Evolutionary conservation across 768 basidiomycete species (phyloP).

Genomic region (Phanerodontia chrysosporium): DNA sequence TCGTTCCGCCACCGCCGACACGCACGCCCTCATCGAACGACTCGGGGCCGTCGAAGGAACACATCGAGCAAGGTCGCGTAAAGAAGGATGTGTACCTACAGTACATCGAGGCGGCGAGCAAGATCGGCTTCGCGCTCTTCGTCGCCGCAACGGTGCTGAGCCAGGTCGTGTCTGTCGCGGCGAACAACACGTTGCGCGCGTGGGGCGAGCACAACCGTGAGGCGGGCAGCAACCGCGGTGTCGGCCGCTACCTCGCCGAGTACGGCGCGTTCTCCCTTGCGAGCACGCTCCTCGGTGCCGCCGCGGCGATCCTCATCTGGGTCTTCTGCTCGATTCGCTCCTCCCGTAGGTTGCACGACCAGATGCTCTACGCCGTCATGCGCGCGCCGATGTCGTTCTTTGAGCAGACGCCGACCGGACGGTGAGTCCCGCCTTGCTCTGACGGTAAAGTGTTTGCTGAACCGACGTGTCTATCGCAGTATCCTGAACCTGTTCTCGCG

Average conservation of each 20-base stretch:
- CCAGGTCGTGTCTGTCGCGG: conserved; percentile 58
- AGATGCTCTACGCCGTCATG: conserved; percentile 83
- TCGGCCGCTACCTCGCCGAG: conserved; percentile 52
- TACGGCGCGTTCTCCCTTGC: conserved; percentile 68
- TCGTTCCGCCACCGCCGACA: conserved; percentile 38
- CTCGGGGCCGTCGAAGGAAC: conserved; percentile 60
- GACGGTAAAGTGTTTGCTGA: not conserved
- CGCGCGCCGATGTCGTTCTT: conserved; percentile 85
- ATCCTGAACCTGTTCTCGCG: conserved; percentile 90
- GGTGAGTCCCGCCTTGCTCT: conserved; percentile 44
- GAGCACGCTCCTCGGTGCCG: conserved; percentile 49
- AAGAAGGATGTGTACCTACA: conserved; percentile 70
- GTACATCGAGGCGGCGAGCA: conserved; percentile 80
- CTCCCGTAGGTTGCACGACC: conserved; percentile 71
- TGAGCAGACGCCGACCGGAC: conserved; percentile 82
- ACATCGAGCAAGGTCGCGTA: conserved; percentile 77
- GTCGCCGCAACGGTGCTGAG: conserved; percentile 47
- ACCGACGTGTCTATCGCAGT: conserved; percentile 30
- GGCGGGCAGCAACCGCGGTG: conserved; percentile 51
- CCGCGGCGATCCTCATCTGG: conserved; percentile 64
- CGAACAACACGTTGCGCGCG: conserved; percentile 63
- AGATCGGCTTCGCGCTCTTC: conserved; percentile 56
- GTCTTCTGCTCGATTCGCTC: conserved; percentile 74
- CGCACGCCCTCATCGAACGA: conserved; percentile 31
- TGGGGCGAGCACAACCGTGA: conserved; percentile 81